These are phyloP conservation scores for Pelargonium nanum DNA, from an alignment of 345 rosid species.

Conservation along the genomic window DNA sequence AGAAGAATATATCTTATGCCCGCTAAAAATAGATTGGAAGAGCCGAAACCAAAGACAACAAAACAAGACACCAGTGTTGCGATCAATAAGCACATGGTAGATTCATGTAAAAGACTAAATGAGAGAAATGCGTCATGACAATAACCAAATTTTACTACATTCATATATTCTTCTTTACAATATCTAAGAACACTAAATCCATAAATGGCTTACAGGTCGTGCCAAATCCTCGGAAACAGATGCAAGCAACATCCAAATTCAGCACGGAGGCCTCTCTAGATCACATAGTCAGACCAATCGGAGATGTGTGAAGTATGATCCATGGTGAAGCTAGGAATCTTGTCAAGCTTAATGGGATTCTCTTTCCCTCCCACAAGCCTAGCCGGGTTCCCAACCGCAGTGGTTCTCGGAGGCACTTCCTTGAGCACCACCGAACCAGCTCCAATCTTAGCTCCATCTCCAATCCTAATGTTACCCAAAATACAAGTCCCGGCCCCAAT, in stretches of 20 bases:
- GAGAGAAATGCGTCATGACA: not conserved
- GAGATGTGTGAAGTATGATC: slow-evolving; percentile 76
- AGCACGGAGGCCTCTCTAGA: slow-evolving; percentile 24
- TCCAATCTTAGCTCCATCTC: slow-evolving; percentile 95
- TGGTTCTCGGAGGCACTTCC: slow-evolving; percentile 70
- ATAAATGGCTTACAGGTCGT: not conserved
- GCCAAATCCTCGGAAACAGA: not conserved
- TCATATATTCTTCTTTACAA: not conserved
- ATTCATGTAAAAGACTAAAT: not conserved
- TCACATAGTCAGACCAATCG: slow-evolving; percentile 91
- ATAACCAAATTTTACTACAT: not conserved
- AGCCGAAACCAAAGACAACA: too few relatives aligned
- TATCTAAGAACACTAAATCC: not conserved
- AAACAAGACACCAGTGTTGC: too few relatives aligned
- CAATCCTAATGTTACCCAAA: slow-evolving; percentile 70
- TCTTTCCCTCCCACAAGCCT: slow-evolving; percentile 83
- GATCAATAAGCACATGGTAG: too few relatives aligned
- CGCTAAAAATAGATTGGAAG: too few relatives aligned
- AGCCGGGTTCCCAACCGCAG: slow-evolving; percentile 92
- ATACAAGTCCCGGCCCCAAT: slow-evolving; percentile 93
- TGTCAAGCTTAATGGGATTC: slow-evolving; percentile 62
- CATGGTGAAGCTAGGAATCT: slow-evolving; percentile 82
- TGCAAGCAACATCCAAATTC: not conserved
- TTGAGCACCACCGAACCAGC: slow-evolving; percentile 83
- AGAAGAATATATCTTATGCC: too few relatives aligned